A percentile compares a stretch with the other conserved stretches of the same genome.
These are phyloP conservation scores for Zoysia japonica DNA, from an alignment of 176 grass and related monocot species.

Conservation along the genomic window DNA sequence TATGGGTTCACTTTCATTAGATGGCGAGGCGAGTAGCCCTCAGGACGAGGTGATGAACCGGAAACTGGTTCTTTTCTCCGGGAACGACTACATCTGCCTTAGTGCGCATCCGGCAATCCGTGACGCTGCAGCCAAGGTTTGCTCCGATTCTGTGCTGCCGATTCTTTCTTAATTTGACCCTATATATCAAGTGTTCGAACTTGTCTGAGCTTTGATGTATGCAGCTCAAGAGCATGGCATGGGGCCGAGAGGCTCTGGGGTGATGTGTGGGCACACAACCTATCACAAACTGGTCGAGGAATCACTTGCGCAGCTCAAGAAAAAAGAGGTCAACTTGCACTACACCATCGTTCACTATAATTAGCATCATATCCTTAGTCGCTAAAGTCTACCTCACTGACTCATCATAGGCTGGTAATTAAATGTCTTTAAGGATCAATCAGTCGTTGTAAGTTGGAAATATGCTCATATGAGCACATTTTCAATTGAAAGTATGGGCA, in stretches of 20 bases:
- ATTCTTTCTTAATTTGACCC: no score
- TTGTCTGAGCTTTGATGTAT: slow-evolving; percentile 35
- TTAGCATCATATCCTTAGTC: not conserved
- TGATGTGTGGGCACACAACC: slow-evolving; percentile 72
- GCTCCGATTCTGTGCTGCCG: not conserved
- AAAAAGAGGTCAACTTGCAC: slow-evolving; percentile 47
- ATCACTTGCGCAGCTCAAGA: slow-evolving; percentile 63
- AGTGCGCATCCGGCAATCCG: slow-evolving; percentile 78
- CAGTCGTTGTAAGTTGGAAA: no score
- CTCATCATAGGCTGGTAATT: no score
- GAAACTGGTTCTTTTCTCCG: slow-evolving; percentile 75
- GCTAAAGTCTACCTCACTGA: not conserved
- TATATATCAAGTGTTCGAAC: no score
- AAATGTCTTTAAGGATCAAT: no score
- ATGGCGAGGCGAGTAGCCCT: slow-evolving; percentile 29
- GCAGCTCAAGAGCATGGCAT: slow-evolving; percentile 73
- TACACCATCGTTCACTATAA: not conserved
- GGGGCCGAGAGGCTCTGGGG: slow-evolving; percentile 80
- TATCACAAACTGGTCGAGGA: slow-evolving; percentile 73
- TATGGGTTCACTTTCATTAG: slow-evolving; percentile 38
- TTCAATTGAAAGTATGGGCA: no score
- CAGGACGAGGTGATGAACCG: slow-evolving; percentile 34
- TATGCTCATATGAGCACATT: no score
- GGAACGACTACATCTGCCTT: slow-evolving; percentile 82
- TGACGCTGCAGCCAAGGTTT: slow-evolving; percentile 61